Base-by-base conservation (phyloP, 2,329 filamentous ascomycete species). In the Diaporthe ampelina region DNA sequence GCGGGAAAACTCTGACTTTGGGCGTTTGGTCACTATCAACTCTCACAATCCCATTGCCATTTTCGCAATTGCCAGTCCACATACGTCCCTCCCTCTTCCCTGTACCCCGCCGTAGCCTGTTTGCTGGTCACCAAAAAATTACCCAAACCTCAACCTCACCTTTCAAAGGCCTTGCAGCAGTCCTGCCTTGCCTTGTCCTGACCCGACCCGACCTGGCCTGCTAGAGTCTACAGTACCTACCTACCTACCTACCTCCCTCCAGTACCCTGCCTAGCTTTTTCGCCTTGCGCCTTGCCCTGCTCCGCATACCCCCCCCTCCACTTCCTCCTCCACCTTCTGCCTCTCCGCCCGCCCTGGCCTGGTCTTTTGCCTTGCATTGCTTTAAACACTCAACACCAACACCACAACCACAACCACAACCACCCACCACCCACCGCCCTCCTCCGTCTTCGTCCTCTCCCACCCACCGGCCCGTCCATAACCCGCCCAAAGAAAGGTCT, bases 51-150 rank as follows among this genome's bases (percentile, higher is more conserved):
- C 65, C 57, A 59, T 73, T 24, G 10, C 45, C 45, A 4, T 19
- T 21, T 65, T 50, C 21, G 4, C 45, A n/a, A 50, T n/a, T 59
- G 43, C 68, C 56, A 45, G 50, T 40, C 24, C n/a, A 48, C 50
- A 50, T 32, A n/a, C 61, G 37, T 72, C 73, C 69, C 63, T 73
- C 59, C 74, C 52, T 70, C 58, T 71, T 72, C 67, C 72, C 74
- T 75, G 72, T 75, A 74, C 74, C 72, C 72, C 72, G 61, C 75
- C 67, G 73, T 73, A 69, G 70, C 75, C 67, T 52, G 5, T 69
- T 11, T 57, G 43, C 40, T 73, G 58, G 58, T 59, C 48, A 26
- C 59, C 65, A 57, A 69, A 74, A 75, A 65, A 45, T 45, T 48
- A 24, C 48, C 32, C 40, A 19, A 50, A 11, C 48, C 19, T 19